Evolutionary conservation across 2,329 filamentous ascomycete genomes (phyloP).

Genomic region (Verticillium isaacii): DNA sequence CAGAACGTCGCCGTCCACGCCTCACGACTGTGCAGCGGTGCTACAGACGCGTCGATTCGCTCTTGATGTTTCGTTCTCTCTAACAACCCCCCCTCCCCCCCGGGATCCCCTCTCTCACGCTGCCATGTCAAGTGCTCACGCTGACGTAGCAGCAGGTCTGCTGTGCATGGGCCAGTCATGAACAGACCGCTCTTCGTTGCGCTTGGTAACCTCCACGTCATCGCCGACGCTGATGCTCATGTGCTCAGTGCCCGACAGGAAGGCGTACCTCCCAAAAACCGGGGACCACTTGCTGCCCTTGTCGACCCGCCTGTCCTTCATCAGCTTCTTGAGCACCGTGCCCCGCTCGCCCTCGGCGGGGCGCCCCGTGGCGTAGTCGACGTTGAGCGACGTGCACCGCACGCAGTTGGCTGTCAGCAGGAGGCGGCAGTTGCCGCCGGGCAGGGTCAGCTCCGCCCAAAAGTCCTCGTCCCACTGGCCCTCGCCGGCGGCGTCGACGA

Average conservation of each 20-base stretch:
- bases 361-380: constrained; percentile 64
- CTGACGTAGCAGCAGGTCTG: neutral
- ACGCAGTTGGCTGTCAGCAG: constrained; percentile 65
- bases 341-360: constrained; percentile 51
- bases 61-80: too few species aligned
- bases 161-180: constrained; percentile 42
- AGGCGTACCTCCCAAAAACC: constrained; percentile 70
- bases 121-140: too few species aligned
- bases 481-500: constrained; percentile 58
- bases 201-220: constrained; percentile 45
- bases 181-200: constrained; percentile 45
- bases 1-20: too few species aligned
- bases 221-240: constrained; percentile 48
- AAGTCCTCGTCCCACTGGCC: constrained; percentile 66
- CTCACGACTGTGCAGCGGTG: too few species aligned
- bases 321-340: constrained; percentile 64
- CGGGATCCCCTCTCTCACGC: too few species aligned
- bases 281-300: constrained; percentile 62
- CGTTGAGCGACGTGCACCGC: constrained; percentile 64
- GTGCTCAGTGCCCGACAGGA: constrained; percentile 33
- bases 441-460: constrained; percentile 58
- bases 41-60: too few species aligned
- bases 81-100: too few species aligned
- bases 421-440: constrained; percentile 31
- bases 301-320: constrained; percentile 67